Evolutionary conservation across 305 asterid genomes (phyloP).

Genomic region (Fraxinus greggii): DNA sequence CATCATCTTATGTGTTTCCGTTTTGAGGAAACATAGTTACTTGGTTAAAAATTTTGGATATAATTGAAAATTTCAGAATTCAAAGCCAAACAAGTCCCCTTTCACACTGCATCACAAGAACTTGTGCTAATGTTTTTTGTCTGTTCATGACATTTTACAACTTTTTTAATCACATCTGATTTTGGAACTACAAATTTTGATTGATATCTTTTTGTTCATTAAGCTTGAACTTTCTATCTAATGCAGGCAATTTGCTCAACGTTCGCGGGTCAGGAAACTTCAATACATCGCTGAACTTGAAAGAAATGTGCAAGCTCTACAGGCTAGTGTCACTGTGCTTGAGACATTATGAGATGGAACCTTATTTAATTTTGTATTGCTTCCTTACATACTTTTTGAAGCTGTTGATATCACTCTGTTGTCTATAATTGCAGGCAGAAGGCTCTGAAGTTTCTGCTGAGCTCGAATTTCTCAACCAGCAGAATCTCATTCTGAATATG

Average conservation of each 20-base stretch:
- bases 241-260: conserved; percentile 81
- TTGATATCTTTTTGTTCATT: conserved; percentile 14
- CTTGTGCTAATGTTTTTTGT: background rate
- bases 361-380: background rate
- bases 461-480: conserved; percentile 76
- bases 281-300: conserved; percentile 83
- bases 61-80: background rate
- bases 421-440: conserved; percentile 51
- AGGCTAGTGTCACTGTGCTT: conserved; percentile 40
- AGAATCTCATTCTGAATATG: conserved; percentile 68
- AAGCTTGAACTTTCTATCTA: conserved; percentile 9
- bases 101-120: background rate
- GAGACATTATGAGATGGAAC: background rate
- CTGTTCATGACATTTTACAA: background rate
- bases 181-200: background rate
- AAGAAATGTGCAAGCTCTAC: conserved; percentile 67
- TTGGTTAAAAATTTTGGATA: background rate
- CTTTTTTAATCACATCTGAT: conserved; percentile 4
- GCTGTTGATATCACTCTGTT: conserved; percentile 11
- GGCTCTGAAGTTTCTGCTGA: conserved; percentile 70
- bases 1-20: background rate
- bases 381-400: background rate
- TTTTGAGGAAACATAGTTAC: background rate
- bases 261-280: conserved; percentile 72
- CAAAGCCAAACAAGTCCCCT: background rate